These are phyloP conservation scores for Eutrema yunnanense DNA, from an alignment of 345 rosid species.

Conservation along the genomic window DNA sequence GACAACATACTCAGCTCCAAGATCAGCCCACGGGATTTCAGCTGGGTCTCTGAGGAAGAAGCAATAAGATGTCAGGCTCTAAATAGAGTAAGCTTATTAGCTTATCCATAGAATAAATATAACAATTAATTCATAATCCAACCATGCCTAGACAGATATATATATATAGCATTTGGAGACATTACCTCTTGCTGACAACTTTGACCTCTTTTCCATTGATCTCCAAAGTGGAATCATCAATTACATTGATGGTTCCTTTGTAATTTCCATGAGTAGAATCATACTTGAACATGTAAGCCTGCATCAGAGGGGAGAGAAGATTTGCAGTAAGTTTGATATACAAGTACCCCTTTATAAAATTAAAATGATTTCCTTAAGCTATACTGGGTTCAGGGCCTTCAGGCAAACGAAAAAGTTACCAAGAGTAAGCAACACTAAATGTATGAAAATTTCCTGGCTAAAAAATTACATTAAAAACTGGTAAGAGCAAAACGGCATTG, in stretches of 20 bases:
- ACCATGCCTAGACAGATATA: neutral
- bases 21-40: constrained; percentile 94
- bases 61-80: constrained; percentile 9
- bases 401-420: neutral
- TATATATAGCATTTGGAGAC: neutral
- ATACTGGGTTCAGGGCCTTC: neutral
- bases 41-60: constrained; percentile 65
- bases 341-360: neutral
- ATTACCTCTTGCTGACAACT: constrained; percentile 66
- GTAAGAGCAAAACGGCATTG: neutral
- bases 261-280: constrained; percentile 93
- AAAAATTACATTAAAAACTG: neutral
- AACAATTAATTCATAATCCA: neutral
- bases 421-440: neutral
- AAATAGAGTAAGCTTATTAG: neutral
- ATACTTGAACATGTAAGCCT: constrained; percentile 97
- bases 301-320: constrained; percentile 14
- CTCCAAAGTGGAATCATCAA: constrained; percentile 81
- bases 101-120: neutral
- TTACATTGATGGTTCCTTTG: constrained; percentile 63
- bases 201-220: constrained; percentile 75
- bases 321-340: neutral
- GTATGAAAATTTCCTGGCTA: neutral
- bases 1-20: constrained; percentile 80
- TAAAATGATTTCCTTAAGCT: neutral